Conservation (phyloP, 148 eudicot species). For the Spergularia marina region DNA sequence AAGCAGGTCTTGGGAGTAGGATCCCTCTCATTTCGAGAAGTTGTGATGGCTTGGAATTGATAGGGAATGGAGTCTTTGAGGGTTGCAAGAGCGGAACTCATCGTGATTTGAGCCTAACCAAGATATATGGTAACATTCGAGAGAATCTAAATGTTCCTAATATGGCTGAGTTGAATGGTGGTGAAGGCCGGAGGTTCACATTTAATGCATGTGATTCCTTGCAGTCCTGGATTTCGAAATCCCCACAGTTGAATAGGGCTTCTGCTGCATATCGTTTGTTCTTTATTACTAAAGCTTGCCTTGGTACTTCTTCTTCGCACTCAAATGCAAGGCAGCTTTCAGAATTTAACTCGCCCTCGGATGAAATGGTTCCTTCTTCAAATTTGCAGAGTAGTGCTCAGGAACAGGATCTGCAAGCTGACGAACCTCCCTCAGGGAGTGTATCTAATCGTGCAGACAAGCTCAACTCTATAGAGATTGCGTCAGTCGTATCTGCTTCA, state of each 20-base stretch:
- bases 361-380: slow-evolving; percentile 27
- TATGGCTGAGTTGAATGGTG: slow-evolving; percentile 34
- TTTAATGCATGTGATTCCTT: slow-evolving; percentile 19
- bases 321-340: slow-evolving; percentile 30
- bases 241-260: slow-evolving; percentile 22
- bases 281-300: slow-evolving; percentile 24
- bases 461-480: slow-evolving; percentile 44
- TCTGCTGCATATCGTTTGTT: slow-evolving; percentile 22
- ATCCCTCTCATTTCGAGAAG: slow-evolving; percentile 40
- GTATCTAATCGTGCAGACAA: slow-evolving; percentile 21
- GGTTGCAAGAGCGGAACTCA: slow-evolving; percentile 38
- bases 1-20: slow-evolving; percentile 38
- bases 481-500: slow-evolving; percentile 42
- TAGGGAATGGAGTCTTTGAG: slow-evolving; percentile 29
- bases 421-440: slow-evolving; percentile 26
- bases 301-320: slow-evolving; percentile 8
- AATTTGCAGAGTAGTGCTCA: slow-evolving; percentile 23
- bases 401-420: slow-evolving; percentile 24
- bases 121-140: slow-evolving; percentile 29
- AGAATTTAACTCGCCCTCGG: slow-evolving; percentile 21
- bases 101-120: slow-evolving; percentile 45
- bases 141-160: slow-evolving; percentile 32
- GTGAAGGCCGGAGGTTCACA: slow-evolving; percentile 25
- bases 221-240: slow-evolving; percentile 14
- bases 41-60: slow-evolving; percentile 32